These are phyloP conservation scores for Paecilomyces fulvus DNA, from an alignment of 2,329 filamentous ascomycete species.

Conservation along the genomic window DNA sequence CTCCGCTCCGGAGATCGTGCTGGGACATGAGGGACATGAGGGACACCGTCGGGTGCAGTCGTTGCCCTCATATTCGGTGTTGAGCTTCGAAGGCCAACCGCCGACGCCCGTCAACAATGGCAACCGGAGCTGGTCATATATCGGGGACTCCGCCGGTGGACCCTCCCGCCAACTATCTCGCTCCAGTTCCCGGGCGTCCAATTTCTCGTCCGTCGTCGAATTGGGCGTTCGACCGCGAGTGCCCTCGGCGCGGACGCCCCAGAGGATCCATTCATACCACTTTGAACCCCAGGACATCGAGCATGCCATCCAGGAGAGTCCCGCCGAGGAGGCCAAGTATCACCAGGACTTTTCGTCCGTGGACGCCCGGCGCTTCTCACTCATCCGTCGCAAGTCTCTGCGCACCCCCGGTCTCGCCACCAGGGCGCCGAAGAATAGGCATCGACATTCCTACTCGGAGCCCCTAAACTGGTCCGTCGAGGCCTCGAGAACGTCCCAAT, in stretches of 20 bases:
- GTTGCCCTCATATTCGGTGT: constrained; percentile 12
- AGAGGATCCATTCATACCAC: constrained; percentile 22
- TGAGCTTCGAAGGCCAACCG: constrained; percentile 2
- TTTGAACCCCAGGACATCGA: constrained; percentile 15
- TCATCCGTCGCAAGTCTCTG: constrained; percentile 30
- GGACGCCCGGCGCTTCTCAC: constrained; percentile 24
- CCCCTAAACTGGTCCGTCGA: background rate
- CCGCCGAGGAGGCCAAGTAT: constrained; percentile 18
- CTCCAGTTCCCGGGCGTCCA: constrained; percentile 10
- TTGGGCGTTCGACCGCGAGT: constrained; percentile 4
- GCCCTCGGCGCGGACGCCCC: constrained; percentile 11
- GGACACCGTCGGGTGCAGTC: constrained; percentile 12
- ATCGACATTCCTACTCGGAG: constrained; percentile 5
- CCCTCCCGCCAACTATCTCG: background rate
- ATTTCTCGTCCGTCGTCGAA: constrained; percentile 9
- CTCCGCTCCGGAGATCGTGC: constrained; percentile 12
- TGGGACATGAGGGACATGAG: constrained; percentile 3
- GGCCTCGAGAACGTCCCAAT: constrained; percentile 8
- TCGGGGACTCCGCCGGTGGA: background rate
- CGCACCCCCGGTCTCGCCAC: constrained; percentile 29
- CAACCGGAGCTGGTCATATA: background rate
- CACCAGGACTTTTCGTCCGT: constrained; percentile 26
- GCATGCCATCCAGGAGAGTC: constrained; percentile 16
- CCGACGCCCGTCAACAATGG: background rate
- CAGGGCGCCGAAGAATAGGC: constrained; percentile 19